These are phyloP conservation scores for Agaricales sp. DNA, from an alignment of 1,284 basidiomycete species.

Conservation along the genomic window DNA sequence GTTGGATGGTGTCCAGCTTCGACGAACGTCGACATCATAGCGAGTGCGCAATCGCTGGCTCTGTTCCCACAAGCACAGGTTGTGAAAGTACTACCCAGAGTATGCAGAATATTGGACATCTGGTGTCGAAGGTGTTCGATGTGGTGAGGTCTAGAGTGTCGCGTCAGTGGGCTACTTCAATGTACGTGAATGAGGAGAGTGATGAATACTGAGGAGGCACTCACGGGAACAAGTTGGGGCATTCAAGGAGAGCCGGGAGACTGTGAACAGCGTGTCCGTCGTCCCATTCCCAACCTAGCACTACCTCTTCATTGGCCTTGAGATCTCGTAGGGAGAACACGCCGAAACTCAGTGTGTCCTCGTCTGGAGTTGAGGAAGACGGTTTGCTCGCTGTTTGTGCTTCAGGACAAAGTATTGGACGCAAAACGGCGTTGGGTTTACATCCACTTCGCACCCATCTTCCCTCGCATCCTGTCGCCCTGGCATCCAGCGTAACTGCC, in stretches of 20 bases:
- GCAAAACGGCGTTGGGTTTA: constrained; percentile 80
- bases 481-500: constrained; percentile 74
- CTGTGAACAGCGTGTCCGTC: constrained; percentile 84
- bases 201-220: constrained; percentile 21
- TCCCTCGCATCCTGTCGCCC: constrained; percentile 67
- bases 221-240: constrained; percentile 45
- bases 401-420: constrained; percentile 59
- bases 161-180: constrained; percentile 30
- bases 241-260: constrained; percentile 61
- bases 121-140: constrained; percentile 46
- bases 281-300: constrained; percentile 96
- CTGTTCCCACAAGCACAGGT: constrained; percentile 67
- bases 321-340: constrained; percentile 79
- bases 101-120: constrained; percentile 64
- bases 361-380: constrained; percentile 2
- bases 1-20: too few relatives aligned
- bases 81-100: constrained; percentile 64
- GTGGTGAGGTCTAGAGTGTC: too few relatives aligned
- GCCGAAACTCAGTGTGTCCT: constrained; percentile 60
- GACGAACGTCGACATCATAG: constrained; percentile 57
- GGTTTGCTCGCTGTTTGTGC: constrained; percentile 12
- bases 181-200: constrained; percentile 12
- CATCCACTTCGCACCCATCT: constrained; percentile 82
- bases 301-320: constrained; percentile 76
- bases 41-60: constrained; percentile 54